Base-by-base conservation (phyloP, 179 eudicot genomes). In the Dionaea muscipula region DNA sequence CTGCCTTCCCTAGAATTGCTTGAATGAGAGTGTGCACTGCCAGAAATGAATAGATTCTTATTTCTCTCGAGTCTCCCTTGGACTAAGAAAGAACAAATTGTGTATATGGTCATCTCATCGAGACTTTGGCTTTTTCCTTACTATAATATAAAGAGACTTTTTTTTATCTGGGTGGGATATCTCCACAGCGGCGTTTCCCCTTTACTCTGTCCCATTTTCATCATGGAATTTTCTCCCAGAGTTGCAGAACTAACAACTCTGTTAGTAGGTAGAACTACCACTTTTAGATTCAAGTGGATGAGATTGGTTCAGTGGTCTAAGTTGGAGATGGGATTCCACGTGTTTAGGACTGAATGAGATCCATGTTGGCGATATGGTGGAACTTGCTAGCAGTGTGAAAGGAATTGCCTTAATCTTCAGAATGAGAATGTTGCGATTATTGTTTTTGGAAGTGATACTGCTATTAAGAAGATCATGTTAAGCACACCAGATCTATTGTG, bases 281-380 rank as follows among this genome's bases (percentile, higher is more conserved):
- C 46, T 5, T 17, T 7, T 5, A 40, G 7, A 5, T 40, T 40
- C 46, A 40, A 40, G 46, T 40, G 16, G 46, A 40, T 40, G 46
- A 40, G 46, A 40, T 40, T 17, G 46, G 46, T 40, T n/a, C 4
- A 40, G 46, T 31, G 46, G 46, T 40, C 46, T 40, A 3, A 47
- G 55, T 63, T 40, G 65, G 51, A 40, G 58, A 61, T 26, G 55
- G 51, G 56, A 61, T 51, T 61, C 51, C 27, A 39, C 57, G 51
- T 51, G 58, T 52, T 40, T 61, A 61, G 51, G 57, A 41, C 41
- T 51, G 55, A 51, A 52, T 12, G 40, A 61, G 51, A 51, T 51
- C 41, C 45, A 44, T 37, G 53, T 21, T 40, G 52, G 66, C 23
- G 51, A 62, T 53, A 62, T 62, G 66, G 59, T 62, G 31, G 59